Conservation (phyloP, 148 eudicot species). For the Chenopodium suecicum region DNA sequence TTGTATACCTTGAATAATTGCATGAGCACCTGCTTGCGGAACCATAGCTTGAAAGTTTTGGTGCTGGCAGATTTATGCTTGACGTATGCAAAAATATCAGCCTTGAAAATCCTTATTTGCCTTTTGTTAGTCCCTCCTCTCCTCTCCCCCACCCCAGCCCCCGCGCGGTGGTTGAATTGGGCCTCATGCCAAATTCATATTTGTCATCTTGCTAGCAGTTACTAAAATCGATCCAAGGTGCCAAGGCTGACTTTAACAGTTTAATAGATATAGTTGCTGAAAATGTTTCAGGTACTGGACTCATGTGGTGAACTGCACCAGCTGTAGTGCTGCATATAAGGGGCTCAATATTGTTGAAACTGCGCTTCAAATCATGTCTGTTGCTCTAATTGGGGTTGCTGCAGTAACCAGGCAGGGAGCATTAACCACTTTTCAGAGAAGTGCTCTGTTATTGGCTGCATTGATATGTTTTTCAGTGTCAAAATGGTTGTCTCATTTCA, state of each 20-base stretch:
- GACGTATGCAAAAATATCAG: too few relatives aligned
- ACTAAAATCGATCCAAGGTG: not conserved
- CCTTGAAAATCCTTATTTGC: too few relatives aligned
- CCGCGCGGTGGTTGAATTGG: too few relatives aligned
- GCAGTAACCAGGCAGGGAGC: constrained; percentile 53
- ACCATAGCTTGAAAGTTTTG: too few relatives aligned
- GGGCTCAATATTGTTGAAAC: constrained; percentile 49
- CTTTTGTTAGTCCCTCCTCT: too few relatives aligned
- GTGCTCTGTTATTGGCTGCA: constrained; percentile 39
- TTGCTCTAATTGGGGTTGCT: constrained; percentile 47
- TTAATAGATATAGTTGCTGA: not conserved
- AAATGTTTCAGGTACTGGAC: constrained; percentile 60
- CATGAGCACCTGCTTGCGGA: too few relatives aligned
- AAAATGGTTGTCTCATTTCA: constrained; percentile 67
- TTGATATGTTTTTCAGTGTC: constrained; percentile 65
- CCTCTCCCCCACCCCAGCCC: too few relatives aligned
- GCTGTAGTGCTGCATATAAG: constrained; percentile 68
- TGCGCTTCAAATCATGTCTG: constrained; percentile 45
- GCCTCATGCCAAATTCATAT: too few relatives aligned
- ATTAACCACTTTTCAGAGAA: constrained; percentile 37
- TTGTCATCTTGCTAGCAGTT: not conserved
- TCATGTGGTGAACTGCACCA: constrained; percentile 64
- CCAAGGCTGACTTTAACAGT: not conserved
- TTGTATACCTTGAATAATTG: too few relatives aligned
- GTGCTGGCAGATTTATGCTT: not conserved